These are phyloP conservation scores for Solanum boliviense DNA, from an alignment of 257 asterid species.

Conservation along the genomic window DNA sequence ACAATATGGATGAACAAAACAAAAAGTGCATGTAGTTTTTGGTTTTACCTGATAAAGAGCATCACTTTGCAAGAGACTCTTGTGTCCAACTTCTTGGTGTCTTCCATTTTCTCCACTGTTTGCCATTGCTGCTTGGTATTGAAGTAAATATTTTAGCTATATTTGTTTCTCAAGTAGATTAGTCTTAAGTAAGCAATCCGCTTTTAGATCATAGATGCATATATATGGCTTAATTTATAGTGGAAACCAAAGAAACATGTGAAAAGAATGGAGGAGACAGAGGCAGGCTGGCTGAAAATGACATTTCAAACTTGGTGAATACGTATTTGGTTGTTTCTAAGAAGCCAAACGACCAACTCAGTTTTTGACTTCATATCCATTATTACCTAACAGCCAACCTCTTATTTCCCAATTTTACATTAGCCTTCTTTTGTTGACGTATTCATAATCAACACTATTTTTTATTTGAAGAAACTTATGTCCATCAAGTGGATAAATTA, in stretches of 20 bases:
- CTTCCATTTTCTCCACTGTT: neutral
- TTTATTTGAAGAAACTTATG: neutral
- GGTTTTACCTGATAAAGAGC: constrained; percentile 3
- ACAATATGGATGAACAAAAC: too few relatives aligned
- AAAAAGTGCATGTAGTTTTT: too few relatives aligned
- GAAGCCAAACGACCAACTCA: neutral
- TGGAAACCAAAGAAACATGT: too few relatives aligned
- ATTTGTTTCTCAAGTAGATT: neutral
- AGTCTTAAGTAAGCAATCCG: too few relatives aligned
- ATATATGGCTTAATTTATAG: too few relatives aligned
- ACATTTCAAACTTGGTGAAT: neutral
- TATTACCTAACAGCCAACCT: neutral
- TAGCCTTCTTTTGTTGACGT: neutral
- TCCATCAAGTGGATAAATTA: neutral
- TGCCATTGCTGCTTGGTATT: neutral
- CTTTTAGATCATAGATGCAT: too few relatives aligned
- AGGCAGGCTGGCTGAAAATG: neutral
- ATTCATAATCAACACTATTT: neutral
- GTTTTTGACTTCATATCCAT: neutral
- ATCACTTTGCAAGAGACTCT: constrained; percentile 3
- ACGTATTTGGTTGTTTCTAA: neutral
- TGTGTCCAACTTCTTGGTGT: constrained; percentile 8
- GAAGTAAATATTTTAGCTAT: neutral
- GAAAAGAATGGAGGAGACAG: neutral
- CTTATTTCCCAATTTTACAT: neutral